These are phyloP conservation scores for Lecanosticta acicola DNA, from an alignment of 2,329 filamentous ascomycete species.

Conservation along the genomic window DNA sequence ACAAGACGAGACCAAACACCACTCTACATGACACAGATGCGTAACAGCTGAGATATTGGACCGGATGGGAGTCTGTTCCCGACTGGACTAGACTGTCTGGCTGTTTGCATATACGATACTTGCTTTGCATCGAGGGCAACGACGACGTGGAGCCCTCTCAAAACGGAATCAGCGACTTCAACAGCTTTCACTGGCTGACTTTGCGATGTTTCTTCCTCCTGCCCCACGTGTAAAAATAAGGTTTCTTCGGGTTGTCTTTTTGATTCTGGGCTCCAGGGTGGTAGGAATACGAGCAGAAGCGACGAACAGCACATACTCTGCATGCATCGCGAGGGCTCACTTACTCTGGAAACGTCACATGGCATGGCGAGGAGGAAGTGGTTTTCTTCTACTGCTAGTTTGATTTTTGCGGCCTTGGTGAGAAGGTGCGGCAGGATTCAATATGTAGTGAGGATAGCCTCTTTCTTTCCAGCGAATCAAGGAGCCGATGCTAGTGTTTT, in stretches of 20 bases:
- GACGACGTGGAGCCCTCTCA: background rate
- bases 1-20: background rate
- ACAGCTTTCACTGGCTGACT: background rate
- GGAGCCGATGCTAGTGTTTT: conserved; percentile 10
- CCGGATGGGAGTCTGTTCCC: too few relatives aligned
- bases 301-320: background rate
- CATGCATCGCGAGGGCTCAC: too few relatives aligned
- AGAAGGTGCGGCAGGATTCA: background rate
- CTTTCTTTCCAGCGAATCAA: background rate
- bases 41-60: background rate
- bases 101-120: background rate
- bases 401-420: background rate
- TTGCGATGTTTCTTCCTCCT: background rate
- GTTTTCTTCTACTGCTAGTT: background rate
- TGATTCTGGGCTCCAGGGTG: background rate
- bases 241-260: background rate
- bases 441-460: background rate
- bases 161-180: too few relatives aligned
- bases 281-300: background rate
- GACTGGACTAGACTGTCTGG: background rate
- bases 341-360: too few relatives aligned
- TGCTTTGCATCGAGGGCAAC: background rate
- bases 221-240: background rate
- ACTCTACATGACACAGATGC: background rate
- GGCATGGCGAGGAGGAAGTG: too few relatives aligned